Conservation (phyloP, 805 yeast genomes). For the Nakazawaea populi region DNA sequence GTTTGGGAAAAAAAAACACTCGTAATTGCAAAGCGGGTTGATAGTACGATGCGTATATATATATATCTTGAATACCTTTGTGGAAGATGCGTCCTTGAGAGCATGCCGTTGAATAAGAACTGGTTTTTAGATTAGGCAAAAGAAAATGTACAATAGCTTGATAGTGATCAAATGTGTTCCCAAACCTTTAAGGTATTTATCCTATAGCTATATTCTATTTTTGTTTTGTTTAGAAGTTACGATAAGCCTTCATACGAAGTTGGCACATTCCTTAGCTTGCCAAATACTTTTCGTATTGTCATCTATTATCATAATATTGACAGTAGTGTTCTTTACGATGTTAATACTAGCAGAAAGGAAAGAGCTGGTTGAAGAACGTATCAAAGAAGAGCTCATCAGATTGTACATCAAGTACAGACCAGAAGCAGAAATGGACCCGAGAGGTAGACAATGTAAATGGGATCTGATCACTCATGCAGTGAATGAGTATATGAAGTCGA, state of each 20-base stretch:
- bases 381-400: not conserved
- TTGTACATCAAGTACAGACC: conserved; percentile 5
- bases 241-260: not conserved
- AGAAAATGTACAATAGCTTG: not conserved
- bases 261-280: not conserved
- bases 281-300: not conserved
- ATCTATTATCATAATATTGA: not conserved
- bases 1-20: too few relatives aligned
- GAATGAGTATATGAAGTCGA: not conserved
- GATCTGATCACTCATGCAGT: not conserved
- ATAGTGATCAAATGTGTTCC: not conserved
- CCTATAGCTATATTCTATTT: not conserved
- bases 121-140: too few relatives aligned
- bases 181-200: not conserved
- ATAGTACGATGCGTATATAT: too few relatives aligned
- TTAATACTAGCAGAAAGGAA: not conserved
- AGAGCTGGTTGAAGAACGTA: not conserved
- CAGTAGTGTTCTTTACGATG: not conserved
- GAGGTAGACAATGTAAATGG: not conserved
- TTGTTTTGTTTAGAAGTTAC: not conserved
- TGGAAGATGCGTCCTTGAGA: too few relatives aligned
- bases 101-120: too few relatives aligned
- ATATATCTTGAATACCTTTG: too few relatives aligned
- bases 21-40: too few relatives aligned
- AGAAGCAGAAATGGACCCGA: not conserved